Evolutionary conservation across 73 alveolate species (phyloP), one percentile per base, ranked within the genome.

Genomic region (Symbiodinium natans): DNA sequence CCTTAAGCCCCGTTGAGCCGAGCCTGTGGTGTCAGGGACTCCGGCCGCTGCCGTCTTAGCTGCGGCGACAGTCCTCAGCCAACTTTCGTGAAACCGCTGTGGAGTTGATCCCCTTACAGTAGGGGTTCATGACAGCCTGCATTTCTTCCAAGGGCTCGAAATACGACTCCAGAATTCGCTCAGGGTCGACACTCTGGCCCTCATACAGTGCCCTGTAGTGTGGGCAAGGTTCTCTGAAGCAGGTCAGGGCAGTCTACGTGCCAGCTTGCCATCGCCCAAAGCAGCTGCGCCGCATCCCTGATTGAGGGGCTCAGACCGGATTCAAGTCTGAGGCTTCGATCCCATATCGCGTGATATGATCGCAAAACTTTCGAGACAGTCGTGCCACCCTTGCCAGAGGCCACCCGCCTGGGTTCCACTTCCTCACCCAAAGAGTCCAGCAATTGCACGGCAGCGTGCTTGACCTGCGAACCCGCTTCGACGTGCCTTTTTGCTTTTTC

Each of bases 211-310:
- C 13, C 13, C 59, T 46, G 59, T 46, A 46, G n/a, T n/a, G n/a
- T n/a, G n/a, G 71, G 36, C 80, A 63, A 63, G 80, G 36, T 23
- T 63, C 80, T 63, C 80, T 63, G 80, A 13, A 83, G 8, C 41
- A 41, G 27, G 59, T 29, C 17, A 0, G n/a, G 36, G 73, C 92
- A 27, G n/a, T 33, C 83, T 83, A 86, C 63, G 40, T 86, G 56
- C 54, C 40, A 17, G 84, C 89, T 41, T 23, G 88, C 97, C 97
- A 90, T 41, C 54, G 97, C 87, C 97, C 97, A 90, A 29, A 90
- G 97, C 75, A 90, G 83, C 87, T 90, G 77, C 83, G 97, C 87
- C 46, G 97, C 97, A 41, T 90, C 97, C 97, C 97, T 90, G 82
- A 46, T 6, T 46, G 59, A 46, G 59, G 21, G 6, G 59, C 13